A percentile compares a stretch with the other conserved stretches of the same genome.
phyloP scores from a whole-genome alignment of 2,329 filamentous ascomycete species.

The Penicillium polonicum region DNA sequence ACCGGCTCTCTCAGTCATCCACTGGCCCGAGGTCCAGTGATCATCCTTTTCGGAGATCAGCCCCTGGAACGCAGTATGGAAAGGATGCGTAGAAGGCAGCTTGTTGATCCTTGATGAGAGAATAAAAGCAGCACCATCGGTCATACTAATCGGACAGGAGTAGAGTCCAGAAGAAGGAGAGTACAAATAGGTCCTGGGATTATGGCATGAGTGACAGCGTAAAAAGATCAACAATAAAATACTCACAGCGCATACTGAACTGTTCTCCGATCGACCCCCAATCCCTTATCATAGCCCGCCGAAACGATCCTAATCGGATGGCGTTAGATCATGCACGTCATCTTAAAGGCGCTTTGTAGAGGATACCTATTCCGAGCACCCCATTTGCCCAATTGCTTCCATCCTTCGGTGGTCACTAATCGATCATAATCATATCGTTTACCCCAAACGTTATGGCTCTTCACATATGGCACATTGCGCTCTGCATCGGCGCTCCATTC shows the following conservation, averaged over 20 bases:
- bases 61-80: constrained; percentile 27
- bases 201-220: neutral
- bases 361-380: constrained; percentile 33
- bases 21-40: constrained; percentile 40
- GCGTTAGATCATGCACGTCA: constrained; percentile 26
- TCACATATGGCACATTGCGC: constrained; percentile 61
- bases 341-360: neutral
- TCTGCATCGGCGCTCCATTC: constrained; percentile 59
- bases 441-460: constrained; percentile 62
- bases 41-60: constrained; percentile 30
- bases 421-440: constrained; percentile 52
- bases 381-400: constrained; percentile 48
- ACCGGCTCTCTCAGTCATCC: constrained; percentile 41
- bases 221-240: neutral
- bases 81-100: constrained; percentile 20
- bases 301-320: neutral
- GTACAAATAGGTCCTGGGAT: constrained; percentile 54
- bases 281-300: neutral
- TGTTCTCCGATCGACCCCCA: neutral
- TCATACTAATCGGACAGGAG: constrained; percentile 66
- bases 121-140: constrained; percentile 40
- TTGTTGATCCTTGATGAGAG: constrained; percentile 21
- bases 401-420: constrained; percentile 65
- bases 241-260: constrained; percentile 9
- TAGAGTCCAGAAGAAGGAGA: constrained; percentile 59